phyloP scores from a whole-genome alignment of 139 green algal species.

The Coccomyxa sp. region DNA sequence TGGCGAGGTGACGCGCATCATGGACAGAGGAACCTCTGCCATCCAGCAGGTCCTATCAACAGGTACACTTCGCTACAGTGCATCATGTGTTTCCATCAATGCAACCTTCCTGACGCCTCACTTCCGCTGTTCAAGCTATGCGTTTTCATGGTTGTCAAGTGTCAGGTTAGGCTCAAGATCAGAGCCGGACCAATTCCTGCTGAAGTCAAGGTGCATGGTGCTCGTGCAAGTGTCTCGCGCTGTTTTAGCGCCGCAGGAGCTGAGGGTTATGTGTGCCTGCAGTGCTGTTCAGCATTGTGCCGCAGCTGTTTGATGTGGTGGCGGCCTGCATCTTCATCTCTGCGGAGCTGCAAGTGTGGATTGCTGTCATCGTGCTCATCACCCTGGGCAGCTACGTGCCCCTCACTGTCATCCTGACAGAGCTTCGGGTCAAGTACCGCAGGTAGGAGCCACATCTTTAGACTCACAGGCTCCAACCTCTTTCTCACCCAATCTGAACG shows the following conservation, averaged over 20 bases:
- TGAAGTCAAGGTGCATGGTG: no score
- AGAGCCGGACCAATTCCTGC: no score
- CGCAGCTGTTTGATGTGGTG: conserved; percentile 77
- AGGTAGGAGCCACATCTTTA: no score
- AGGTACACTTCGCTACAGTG: not conserved
- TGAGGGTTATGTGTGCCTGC: no score
- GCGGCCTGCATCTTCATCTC: conserved; percentile 71
- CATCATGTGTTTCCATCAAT: no score
- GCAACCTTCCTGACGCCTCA: no score
- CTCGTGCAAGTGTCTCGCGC: no score
- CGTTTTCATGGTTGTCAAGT: not conserved
- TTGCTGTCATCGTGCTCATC: conserved; percentile 77
- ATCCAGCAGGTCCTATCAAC: conserved; percentile 68
- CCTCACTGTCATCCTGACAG: conserved; percentile 80
- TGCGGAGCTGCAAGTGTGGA: conserved; percentile 59
- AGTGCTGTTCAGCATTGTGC: conserved; percentile 75
- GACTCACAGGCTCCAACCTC: no score
- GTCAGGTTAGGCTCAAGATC: no score
- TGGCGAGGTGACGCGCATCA: conserved; percentile 74
- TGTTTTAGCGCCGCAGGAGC: no score
- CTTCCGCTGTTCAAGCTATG: no score
- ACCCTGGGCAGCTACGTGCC: conserved; percentile 85
- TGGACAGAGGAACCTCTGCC: conserved; percentile 72
- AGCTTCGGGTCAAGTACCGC: conserved; percentile 72
- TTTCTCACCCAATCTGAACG: no score